Percentiles rank a stretch among this genome's conserved stretches.
Evolutionary conservation across 768 basidiomycete genomes (phyloP).

Genomic region (Russula emetica): DNA sequence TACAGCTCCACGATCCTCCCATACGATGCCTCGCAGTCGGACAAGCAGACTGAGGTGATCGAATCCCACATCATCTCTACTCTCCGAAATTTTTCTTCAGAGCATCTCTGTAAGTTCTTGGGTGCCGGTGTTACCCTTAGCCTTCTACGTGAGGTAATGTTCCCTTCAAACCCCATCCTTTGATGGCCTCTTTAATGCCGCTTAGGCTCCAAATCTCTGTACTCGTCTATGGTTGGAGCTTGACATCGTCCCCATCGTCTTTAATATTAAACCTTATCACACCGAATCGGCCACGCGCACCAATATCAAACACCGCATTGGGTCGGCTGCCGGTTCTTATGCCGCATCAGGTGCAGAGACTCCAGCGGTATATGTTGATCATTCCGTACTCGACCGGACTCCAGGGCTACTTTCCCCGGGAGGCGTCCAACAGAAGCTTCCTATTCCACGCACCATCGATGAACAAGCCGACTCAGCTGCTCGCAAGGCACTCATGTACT

Average conservation of each 20-base stretch:
- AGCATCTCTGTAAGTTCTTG: constrained; percentile 83
- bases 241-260: constrained; percentile 81
- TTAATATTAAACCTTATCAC: constrained; percentile 81
- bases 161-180: constrained; percentile 6
- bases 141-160: constrained; percentile 61
- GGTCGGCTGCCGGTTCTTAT: constrained; percentile 73
- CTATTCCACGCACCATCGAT: constrained; percentile 71
- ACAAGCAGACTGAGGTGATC: constrained; percentile 56
- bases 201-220: constrained; percentile 72
- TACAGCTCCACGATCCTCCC: constrained; percentile 57
- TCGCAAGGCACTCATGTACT: constrained; percentile 80
- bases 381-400: constrained; percentile 43
- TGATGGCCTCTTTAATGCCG: constrained; percentile 26
- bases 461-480: constrained; percentile 86
- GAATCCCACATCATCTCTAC: constrained; percentile 60
- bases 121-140: constrained; percentile 73
- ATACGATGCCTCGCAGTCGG: constrained; percentile 47
- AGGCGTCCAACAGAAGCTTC: constrained; percentile 53
- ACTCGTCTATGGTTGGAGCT: constrained; percentile 79
- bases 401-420: constrained; percentile 40
- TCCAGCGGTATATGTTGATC: constrained; percentile 64
- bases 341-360: constrained; percentile 74
- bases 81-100: constrained; percentile 64
- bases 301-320: constrained; percentile 78
- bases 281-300: constrained; percentile 74